phyloP scores from a whole-genome alignment of 2,329 filamentous ascomycete species.

The Cercospora nicotianae region DNA sequence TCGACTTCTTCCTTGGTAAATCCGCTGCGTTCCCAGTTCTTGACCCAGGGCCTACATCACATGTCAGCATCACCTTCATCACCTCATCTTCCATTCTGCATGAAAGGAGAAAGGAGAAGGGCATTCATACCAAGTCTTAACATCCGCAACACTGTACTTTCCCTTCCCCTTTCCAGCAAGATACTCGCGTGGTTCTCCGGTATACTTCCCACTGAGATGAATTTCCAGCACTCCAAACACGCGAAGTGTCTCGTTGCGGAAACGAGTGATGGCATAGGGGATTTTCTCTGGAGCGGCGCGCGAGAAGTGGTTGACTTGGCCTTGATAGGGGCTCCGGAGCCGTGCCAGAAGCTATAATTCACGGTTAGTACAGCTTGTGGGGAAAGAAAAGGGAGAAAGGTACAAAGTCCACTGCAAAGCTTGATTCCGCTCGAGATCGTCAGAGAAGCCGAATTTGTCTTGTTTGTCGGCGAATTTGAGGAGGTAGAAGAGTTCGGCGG shows the following conservation, averaged over 20 bases:
- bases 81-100: neutral
- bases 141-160: slow-evolving; percentile 57
- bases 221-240: slow-evolving; percentile 59
- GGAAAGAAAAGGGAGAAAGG: too few relatives aligned
- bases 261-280: slow-evolving; percentile 53
- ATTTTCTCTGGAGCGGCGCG: slow-evolving; percentile 49
- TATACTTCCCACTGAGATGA: slow-evolving; percentile 54
- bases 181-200: slow-evolving; percentile 52
- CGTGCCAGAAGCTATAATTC: slow-evolving; percentile 50
- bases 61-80: neutral
- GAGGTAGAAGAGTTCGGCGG: slow-evolving; percentile 56
- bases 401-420: slow-evolving; percentile 54
- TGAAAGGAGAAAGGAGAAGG: neutral
- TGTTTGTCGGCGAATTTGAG: slow-evolving; percentile 52
- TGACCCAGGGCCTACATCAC: slow-evolving; percentile 48
- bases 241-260: slow-evolving; percentile 54
- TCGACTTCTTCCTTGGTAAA: slow-evolving; percentile 52
- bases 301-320: slow-evolving; percentile 50
- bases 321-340: slow-evolving; percentile 45
- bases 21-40: slow-evolving; percentile 46
- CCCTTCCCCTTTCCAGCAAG: slow-evolving; percentile 55
- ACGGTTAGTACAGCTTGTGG: neutral
- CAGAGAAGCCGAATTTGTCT: slow-evolving; percentile 53
- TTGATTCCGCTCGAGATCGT: slow-evolving; percentile 53
- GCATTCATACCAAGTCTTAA: slow-evolving; percentile 50